Base-by-base conservation (phyloP, 257 asterid species). In the Nicotiana tabacum region DNA sequence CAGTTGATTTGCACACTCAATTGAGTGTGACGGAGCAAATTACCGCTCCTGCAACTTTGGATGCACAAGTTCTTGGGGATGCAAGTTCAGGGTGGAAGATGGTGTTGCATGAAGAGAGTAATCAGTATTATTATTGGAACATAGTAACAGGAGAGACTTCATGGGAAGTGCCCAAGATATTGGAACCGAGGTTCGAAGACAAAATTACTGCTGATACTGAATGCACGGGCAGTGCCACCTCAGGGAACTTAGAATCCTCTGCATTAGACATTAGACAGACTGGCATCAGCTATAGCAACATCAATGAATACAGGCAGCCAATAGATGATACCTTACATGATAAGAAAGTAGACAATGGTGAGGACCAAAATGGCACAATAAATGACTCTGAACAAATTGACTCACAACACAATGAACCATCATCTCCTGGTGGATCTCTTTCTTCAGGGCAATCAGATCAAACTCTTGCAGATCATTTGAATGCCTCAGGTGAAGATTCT, bases 41-140 rank as follows among this genome's bases (percentile, higher is more conserved):
- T 72, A 51, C 85, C 80, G 76, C 77, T 82, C 87, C 89, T 86
- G 87, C 85, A 83, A 83, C 84, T 72, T 82, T 86, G 57, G 87
- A 90, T 80, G 81, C 70, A 53, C 92, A 84, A 39, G 84, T 69
- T 81, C 87, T 66, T 58, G 97, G 83, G 66, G 94, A 88, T 76
- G 85, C 76, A 69, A 86, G 69, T 86, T 88, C 88, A 21, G 93
- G 95, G 56, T 96, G 99, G 99, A 96, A 91, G 89, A 85, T 88
- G 87, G 98, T 96, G 81, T 86, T 93, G 88, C 97, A 94, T 82
- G 98, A 96, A 90, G 99, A 92, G 89, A 96, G 97, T 86, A 90
- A 89, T 87, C 93, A 90, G 81, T 93, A 96, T 78, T 96, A 96
- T 79, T 96, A 94, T 84, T 96, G 99, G 99, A 96, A 96, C 90